Evolutionary conservation across 2,329 filamentous ascomycete genomes (phyloP).

Genomic region (Nothopassalora personata): DNA sequence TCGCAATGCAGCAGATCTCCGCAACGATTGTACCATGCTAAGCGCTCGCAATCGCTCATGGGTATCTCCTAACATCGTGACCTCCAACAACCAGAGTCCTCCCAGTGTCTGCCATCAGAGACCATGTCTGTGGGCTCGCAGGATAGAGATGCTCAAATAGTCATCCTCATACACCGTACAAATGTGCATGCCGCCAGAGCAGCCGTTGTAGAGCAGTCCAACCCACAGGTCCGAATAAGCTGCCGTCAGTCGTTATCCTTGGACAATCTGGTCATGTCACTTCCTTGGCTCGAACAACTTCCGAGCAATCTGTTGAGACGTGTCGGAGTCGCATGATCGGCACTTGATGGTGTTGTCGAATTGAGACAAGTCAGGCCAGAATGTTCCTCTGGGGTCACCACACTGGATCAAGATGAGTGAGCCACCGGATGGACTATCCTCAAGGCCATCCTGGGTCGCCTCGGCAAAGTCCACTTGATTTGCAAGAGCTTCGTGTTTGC

Average conservation of each 20-base stretch:
- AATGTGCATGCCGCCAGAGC: background rate
- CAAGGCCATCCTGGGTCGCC: constrained; percentile 12
- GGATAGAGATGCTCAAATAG: background rate
- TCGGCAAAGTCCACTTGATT: constrained; percentile 23
- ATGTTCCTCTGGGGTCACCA: constrained; percentile 13
- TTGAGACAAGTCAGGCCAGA: constrained; percentile 15
- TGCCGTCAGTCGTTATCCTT: background rate
- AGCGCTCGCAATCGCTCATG: background rate
- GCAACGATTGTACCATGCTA: background rate
- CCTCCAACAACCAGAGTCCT: background rate
- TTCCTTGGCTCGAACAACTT: constrained; percentile 16
- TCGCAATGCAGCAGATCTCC: background rate
- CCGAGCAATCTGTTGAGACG: constrained; percentile 17
- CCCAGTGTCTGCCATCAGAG: background rate
- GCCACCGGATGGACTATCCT: constrained; percentile 1
- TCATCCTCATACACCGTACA: background rate
- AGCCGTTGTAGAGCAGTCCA: background rate
- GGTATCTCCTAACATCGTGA: background rate
- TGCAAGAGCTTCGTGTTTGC: constrained; percentile 13
- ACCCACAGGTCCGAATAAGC: background rate
- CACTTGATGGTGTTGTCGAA: constrained; percentile 18
- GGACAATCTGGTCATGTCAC: background rate
- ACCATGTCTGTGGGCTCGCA: background rate
- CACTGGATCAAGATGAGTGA: constrained; percentile 19
- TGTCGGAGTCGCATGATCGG: constrained; percentile 11